These are phyloP conservation scores for Friedmanniomyces endolithicus DNA, from an alignment of 495 filamentous ascomycete species.

Conservation along the genomic window DNA sequence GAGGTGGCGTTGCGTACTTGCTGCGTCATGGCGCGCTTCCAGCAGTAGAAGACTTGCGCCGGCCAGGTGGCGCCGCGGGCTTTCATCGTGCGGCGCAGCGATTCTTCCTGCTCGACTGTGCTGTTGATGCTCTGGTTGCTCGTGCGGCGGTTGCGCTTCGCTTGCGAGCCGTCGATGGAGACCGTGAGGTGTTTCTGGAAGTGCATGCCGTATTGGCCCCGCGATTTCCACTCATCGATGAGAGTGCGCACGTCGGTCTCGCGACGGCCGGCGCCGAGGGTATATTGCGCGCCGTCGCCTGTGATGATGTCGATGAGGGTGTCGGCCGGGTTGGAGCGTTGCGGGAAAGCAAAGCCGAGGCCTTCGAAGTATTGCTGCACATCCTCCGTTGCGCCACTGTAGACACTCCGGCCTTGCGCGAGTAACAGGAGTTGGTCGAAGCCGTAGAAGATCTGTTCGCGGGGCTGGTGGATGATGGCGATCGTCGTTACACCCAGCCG, in stretches of 20 bases:
- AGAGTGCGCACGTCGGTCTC: conserved; percentile 17
- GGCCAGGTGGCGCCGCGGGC: conserved; percentile 36
- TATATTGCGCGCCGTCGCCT: conserved; percentile 37
- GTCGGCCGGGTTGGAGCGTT: conserved; percentile 35
- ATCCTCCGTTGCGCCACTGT: conserved; percentile 66
- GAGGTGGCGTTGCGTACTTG: conserved; percentile 38
- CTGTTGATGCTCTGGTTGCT: conserved; percentile 16
- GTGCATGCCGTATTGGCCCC: conserved; percentile 7
- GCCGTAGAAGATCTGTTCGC: conserved; percentile 75
- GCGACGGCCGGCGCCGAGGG: conserved; percentile 32
- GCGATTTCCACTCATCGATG: conserved; percentile 19
- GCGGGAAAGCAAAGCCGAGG: conserved; percentile 35
- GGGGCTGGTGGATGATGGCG: conserved; percentile 68
- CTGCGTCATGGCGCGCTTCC: conserved; percentile 39
- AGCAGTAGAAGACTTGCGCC: conserved; percentile 37
- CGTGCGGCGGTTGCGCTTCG: conserved; percentile 11
- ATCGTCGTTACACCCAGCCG: conserved; percentile 37
- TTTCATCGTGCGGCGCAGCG: conserved; percentile 24
- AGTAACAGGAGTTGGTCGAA: conserved; percentile 80
- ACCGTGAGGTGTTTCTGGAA: conserved; percentile 3
- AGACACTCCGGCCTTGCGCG: conserved; percentile 70
- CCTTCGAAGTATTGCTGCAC: conserved; percentile 36
- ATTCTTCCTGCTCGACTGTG: conserved; percentile 19
- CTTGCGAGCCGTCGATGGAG: not conserved
- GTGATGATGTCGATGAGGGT: conserved; percentile 41